Conservation (phyloP, 148 eudicot species). For the Linanthus parryae region DNA sequence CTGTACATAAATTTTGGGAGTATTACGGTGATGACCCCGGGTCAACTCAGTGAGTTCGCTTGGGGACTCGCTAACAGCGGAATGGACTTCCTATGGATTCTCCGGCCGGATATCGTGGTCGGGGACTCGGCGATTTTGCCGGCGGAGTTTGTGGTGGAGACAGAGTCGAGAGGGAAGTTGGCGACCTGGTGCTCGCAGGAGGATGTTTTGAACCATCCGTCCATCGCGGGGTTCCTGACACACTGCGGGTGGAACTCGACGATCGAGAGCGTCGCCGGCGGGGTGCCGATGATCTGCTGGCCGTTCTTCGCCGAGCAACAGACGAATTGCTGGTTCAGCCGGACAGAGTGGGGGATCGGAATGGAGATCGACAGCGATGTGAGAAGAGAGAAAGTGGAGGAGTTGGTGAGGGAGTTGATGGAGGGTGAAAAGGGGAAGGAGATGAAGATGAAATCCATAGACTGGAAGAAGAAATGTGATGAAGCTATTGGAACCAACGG, state of each 20-base stretch:
- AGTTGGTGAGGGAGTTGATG: slow-evolving; percentile 9
- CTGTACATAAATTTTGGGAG: slow-evolving; percentile 26
- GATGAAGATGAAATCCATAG: slow-evolving; percentile 10
- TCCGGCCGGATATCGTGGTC: slow-evolving; percentile 16
- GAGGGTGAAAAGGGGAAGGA: slow-evolving; percentile 14
- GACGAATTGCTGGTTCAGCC: slow-evolving; percentile 19
- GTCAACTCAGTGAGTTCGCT: slow-evolving; percentile 25
- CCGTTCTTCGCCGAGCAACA: slow-evolving; percentile 28
- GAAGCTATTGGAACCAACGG: slow-evolving; percentile 10
- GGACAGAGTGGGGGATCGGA: slow-evolving; percentile 24
- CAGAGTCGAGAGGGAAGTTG: slow-evolving; percentile 15
- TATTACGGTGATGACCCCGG: slow-evolving; percentile 10
- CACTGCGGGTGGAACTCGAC: slow-evolving; percentile 46
- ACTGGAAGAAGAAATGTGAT: slow-evolving; percentile 11
- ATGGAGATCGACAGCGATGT: slow-evolving; percentile 18
- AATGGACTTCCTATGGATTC: slow-evolving; percentile 20
- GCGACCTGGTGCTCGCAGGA: slow-evolving; percentile 29
- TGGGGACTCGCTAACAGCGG: slow-evolving; percentile 28
- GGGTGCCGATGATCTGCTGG: slow-evolving; percentile 29
- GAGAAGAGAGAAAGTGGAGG: slow-evolving; percentile 17
- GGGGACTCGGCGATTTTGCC: slow-evolving; percentile 10
- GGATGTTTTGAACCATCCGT: slow-evolving; percentile 13
- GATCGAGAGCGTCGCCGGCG: slow-evolving; percentile 14
- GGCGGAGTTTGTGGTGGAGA: slow-evolving; percentile 18
- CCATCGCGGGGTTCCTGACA: slow-evolving; percentile 20